Conservation (phyloP, 164 flowering plant genomes). For the Buxus sempervirens region DNA sequence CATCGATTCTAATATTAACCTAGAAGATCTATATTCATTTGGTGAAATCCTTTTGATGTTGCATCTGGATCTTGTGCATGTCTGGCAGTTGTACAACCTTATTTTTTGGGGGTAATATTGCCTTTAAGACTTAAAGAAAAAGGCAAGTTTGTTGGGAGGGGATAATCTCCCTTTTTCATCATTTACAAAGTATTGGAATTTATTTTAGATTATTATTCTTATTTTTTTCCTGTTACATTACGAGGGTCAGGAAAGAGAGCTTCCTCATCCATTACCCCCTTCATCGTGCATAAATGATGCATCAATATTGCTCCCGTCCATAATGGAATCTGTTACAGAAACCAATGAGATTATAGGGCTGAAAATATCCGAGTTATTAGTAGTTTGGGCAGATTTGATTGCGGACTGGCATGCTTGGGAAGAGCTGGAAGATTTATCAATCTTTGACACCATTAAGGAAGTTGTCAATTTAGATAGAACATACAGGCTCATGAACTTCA, state of each 20-base stretch:
- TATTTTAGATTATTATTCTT: background rate
- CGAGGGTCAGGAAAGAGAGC: conserved; percentile 39
- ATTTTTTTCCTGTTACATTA: background rate
- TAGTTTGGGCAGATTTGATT: conserved; percentile 63
- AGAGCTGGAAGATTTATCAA: conserved; percentile 59
- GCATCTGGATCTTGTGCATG: background rate
- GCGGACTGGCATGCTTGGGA: conserved; percentile 90
- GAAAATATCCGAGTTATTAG: conserved; percentile 48
- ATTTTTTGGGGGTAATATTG: too few relatives aligned
- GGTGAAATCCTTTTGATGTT: background rate
- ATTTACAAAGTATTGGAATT: background rate
- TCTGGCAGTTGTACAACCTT: too few relatives aligned
- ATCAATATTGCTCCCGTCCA: conserved; percentile 50
- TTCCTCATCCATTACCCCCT: conserved; percentile 23
- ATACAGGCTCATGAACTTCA: conserved; percentile 43
- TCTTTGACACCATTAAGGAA: conserved; percentile 58
- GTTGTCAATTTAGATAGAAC: conserved; percentile 42
- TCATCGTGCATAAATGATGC: conserved; percentile 58
- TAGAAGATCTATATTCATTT: conserved; percentile 4
- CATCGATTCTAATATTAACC: background rate
- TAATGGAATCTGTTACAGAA: conserved; percentile 42
- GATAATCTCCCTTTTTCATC: background rate
- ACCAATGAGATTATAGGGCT: conserved; percentile 33
- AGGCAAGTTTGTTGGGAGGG: background rate
- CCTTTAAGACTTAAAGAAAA: background rate